Base-by-base conservation (phyloP, 2,329 filamentous ascomycete genomes). In the Rutstroemia sp. region DNA sequence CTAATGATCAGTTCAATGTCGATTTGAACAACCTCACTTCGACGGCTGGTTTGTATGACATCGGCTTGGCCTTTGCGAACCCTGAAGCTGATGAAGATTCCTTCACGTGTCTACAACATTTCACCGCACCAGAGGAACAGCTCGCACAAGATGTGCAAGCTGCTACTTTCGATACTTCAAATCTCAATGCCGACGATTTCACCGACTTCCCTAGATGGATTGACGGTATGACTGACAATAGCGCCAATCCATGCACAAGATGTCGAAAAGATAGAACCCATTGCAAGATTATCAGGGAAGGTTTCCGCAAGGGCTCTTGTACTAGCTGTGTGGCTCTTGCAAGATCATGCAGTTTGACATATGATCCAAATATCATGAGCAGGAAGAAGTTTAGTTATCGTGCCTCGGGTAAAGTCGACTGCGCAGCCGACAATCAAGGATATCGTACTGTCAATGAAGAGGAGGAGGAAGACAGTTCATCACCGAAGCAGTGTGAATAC, bases 301-400 rank as follows among this genome's bases (percentile, higher is more conserved):
- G 81, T 76, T 73, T 75, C 63, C 78, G 79, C 66, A 79, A 76
- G 68, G 79, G 80, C 58, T 83, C 80, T 61, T 85, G 82, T 64
- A 84, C 81, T 30, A 81, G 76, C 63, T 85, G 82, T 63, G 80
- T 84, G 47, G 81, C 82, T 14, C 71, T 84, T 36, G 73, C 75
- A n/a, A 72, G 77, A 61, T 74, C 77, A 39, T 85, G 82, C 69
- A 85, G 81, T 69, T 79, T 84, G 59, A 78, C 74, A 4, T 67
- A 71, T 25, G 55, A 61, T 50, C 44, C 30, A 12, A 51, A 51
- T 17, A 21, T 36, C 4, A 49, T 7, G 53, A 50, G 17, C 14
- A 34, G 16, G 25, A 49, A 49, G 19, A 21, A 17, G 2, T 53
- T 47, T 27, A 45, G 47, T 34, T 57, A 48, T 44, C 55, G 49